Evolutionary conservation across 306 rosid species (phyloP).

Genomic region (Leucaena leucocephala): DNA sequence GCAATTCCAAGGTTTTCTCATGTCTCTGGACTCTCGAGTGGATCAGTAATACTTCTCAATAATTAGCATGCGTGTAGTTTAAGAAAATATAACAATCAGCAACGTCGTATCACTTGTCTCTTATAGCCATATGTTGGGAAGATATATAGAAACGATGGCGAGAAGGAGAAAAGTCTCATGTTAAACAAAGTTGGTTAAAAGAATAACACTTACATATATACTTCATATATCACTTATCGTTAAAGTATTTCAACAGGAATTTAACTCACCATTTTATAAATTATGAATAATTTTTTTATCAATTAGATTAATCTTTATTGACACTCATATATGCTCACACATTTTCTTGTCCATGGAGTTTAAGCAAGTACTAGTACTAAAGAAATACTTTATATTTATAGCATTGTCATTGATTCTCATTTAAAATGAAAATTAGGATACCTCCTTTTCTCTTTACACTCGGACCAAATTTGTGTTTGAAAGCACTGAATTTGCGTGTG

Average conservation of each 20-base stretch:
- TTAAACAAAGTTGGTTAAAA: too few species aligned
- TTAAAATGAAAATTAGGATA: background rate
- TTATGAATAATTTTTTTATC: too few species aligned
- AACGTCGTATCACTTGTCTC: background rate
- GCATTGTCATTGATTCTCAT: background rate
- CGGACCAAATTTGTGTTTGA: background rate
- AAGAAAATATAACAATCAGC: background rate
- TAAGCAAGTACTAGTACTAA: background rate
- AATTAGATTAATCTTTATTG: too few species aligned
- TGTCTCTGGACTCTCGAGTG: conserved; percentile 30
- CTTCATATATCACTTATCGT: too few species aligned
- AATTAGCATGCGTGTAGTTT: background rate
- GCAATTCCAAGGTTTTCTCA: conserved; percentile 32
- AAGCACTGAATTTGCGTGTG: background rate
- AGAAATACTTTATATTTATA: background rate
- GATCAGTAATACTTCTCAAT: background rate
- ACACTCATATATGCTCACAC: background rate
- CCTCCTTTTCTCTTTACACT: background rate
- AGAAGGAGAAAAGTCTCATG: background rate
- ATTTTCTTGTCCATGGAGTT: background rate
- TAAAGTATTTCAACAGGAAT: too few species aligned
- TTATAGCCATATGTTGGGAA: background rate
- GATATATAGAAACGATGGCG: background rate
- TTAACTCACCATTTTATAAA: too few species aligned
- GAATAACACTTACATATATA: too few species aligned